phyloP scores from a whole-genome alignment of 2,329 filamentous ascomycete species.

The Epichloe elymi region DNA sequence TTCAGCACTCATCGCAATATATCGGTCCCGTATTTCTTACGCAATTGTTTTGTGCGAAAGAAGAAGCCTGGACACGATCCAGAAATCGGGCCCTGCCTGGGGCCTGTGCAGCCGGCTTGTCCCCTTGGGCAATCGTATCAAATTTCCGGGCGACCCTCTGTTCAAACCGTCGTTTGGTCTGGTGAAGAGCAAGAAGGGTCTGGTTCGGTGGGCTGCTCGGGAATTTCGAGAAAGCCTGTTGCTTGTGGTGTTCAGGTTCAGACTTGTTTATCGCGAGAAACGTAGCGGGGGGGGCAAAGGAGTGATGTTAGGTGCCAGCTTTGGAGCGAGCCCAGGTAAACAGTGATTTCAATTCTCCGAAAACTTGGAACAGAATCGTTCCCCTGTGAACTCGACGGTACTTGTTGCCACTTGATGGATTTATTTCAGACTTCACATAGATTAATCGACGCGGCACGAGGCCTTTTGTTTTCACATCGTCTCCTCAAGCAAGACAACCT shows the following conservation, averaged over 20 bases:
- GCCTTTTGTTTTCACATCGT: not conserved
- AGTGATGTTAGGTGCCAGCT: not conserved
- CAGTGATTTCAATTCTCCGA: not conserved
- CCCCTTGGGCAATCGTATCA: not conserved
- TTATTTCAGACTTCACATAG: not conserved
- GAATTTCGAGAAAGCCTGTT: not conserved
- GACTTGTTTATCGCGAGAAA: slow-evolving; percentile 2
- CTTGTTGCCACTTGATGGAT: not conserved
- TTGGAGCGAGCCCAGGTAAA: not conserved
- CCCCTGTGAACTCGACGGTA: not conserved
- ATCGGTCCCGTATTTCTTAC: slow-evolving; percentile 10
- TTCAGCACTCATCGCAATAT: slow-evolving; percentile 21
- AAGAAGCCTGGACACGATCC: not conserved
- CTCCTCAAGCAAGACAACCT: not conserved
- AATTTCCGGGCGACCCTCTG: slow-evolving; percentile 5
- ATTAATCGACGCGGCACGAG: not conserved
- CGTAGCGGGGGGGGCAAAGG: not conserved
- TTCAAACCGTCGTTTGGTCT: slow-evolving; percentile 18
- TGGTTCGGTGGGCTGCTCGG: not conserved
- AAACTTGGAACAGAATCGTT: not conserved
- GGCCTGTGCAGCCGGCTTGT: not conserved
- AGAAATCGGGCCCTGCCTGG: not conserved
- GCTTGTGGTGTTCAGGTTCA: not conserved
- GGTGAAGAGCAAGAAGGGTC: slow-evolving; percentile 8
- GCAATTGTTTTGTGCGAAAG: slow-evolving; percentile 9